Conservation (phyloP, 331 rosid genomes). For the Acacia concinna region DNA sequence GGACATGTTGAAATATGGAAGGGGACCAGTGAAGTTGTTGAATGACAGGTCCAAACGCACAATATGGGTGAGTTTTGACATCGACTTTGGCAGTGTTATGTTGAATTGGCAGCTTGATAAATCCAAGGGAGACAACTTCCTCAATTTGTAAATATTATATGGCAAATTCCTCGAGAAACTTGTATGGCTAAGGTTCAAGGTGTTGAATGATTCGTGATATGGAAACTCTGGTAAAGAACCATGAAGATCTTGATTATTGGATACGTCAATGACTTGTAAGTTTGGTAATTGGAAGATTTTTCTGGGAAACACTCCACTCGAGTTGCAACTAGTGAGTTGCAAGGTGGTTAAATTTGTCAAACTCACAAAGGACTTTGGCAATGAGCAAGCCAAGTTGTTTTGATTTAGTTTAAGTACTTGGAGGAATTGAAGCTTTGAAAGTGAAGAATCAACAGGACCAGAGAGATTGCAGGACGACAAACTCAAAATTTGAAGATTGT, state of each 20-base stretch:
- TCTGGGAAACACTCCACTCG: slow-evolving; percentile 26
- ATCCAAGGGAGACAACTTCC: neutral
- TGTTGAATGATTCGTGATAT: neutral
- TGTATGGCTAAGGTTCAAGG: neutral
- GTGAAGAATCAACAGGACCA: slow-evolving; percentile 22
- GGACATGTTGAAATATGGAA: slow-evolving; percentile 20
- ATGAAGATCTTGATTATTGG: neutral
- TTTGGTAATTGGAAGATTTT: slow-evolving; percentile 25
- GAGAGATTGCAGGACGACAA: slow-evolving; percentile 23
- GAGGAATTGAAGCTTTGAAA: neutral
- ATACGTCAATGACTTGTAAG: neutral
- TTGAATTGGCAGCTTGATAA: slow-evolving; percentile 12
- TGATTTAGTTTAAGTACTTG: neutral
- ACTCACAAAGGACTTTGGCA: slow-evolving; percentile 27
- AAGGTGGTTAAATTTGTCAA: slow-evolving; percentile 33
- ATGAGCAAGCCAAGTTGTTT: neutral
- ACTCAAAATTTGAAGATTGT: slow-evolving; percentile 32
- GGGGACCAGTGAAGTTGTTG: slow-evolving; percentile 19
- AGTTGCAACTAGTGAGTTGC: neutral
- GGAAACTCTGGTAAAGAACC: slow-evolving; percentile 2
- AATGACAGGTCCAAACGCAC: neutral
- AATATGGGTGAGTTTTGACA: neutral
- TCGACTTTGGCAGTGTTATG: neutral
- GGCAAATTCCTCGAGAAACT: neutral
- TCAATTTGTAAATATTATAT: neutral